Percentiles rank a stretch among this genome's conserved stretches.
These are phyloP conservation scores for Darksidea phi DNA, from an alignment of 495 filamentous ascomycete species.

Conservation along the genomic window DNA sequence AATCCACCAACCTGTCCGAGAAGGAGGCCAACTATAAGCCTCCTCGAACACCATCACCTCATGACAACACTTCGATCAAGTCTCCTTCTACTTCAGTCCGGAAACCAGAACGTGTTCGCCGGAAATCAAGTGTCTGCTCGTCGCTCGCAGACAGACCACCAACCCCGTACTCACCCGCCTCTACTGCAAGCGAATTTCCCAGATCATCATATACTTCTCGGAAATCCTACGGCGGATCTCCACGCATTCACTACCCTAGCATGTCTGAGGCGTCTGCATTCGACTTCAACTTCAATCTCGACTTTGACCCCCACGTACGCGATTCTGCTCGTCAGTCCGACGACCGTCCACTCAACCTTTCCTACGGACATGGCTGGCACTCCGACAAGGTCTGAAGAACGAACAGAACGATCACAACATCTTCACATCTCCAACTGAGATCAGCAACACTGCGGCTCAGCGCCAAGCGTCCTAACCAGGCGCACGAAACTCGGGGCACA, in stretches of 20 bases:
- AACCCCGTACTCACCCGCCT: slow-evolving; percentile 30
- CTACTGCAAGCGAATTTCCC: slow-evolving; percentile 15
- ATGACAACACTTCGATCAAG: not conserved
- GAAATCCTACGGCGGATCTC: slow-evolving; percentile 5
- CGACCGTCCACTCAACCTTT: slow-evolving; percentile 19
- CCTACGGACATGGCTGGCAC: slow-evolving; percentile 3
- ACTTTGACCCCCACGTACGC: slow-evolving; percentile 7
- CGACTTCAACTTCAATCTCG: slow-evolving; percentile 25
- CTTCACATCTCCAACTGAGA: not conserved
- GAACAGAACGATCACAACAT: not conserved
- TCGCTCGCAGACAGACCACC: slow-evolving; percentile 36
- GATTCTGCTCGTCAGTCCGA: slow-evolving; percentile 1
- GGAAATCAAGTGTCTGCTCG: slow-evolving; percentile 31
- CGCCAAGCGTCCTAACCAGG: too few species aligned
- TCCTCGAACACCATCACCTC: slow-evolving; percentile 26
- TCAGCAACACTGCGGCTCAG: not conserved
- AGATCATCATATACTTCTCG: slow-evolving; percentile 9
- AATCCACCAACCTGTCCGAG: slow-evolving; percentile 28
- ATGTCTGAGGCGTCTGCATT: slow-evolving; percentile 34
- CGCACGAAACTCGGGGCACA: too few species aligned
- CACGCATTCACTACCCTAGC: slow-evolving; percentile 30
- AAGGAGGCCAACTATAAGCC: slow-evolving; percentile 25
- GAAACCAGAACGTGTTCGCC: slow-evolving; percentile 24
- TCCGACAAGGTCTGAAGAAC: slow-evolving; percentile 9
- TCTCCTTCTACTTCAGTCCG: slow-evolving; percentile 21